Conservation (phyloP, 1,139 yeast species). For the Sugiyamaella novakii region DNA sequence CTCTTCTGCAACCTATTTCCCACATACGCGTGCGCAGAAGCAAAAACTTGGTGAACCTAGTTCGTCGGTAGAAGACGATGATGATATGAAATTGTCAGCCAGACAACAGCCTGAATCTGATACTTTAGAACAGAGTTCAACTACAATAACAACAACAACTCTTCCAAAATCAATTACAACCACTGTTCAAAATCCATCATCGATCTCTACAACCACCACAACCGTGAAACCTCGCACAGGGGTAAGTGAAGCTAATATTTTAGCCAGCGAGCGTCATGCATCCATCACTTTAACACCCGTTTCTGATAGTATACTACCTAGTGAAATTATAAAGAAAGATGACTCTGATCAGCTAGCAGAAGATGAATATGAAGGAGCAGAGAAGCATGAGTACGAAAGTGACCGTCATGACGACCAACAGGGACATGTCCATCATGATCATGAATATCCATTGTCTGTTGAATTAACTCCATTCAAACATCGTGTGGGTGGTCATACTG, state of each 20-base stretch:
- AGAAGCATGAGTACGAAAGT: background rate
- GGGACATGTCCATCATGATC: constrained; percentile 8
- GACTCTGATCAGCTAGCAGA: background rate
- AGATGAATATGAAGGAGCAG: background rate
- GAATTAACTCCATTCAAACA: constrained; percentile 86
- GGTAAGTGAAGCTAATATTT: background rate
- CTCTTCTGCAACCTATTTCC: constrained; percentile 23
- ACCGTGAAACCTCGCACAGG: background rate
- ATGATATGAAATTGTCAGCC: background rate
- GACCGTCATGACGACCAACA: constrained; percentile 1
- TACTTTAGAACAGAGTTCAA: background rate
- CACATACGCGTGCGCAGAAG: constrained; percentile 22
- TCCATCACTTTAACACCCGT: constrained; percentile 4
- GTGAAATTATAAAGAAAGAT: background rate
- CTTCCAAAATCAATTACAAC: constrained; percentile 11
- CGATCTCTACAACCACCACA: constrained; percentile 10
- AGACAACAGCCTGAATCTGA: constrained; percentile 5
- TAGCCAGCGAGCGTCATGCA: background rate
- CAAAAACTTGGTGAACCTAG: constrained; percentile 14
- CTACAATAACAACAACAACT: background rate
- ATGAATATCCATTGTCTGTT: constrained; percentile 52
- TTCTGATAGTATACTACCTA: background rate
- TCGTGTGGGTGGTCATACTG: constrained; percentile 98
- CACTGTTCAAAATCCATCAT: background rate
- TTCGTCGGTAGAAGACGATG: constrained; percentile 4